These are phyloP conservation scores for Acanthamoeba healyi DNA, from an alignment of 208 protist species.

Conservation along the genomic window DNA sequence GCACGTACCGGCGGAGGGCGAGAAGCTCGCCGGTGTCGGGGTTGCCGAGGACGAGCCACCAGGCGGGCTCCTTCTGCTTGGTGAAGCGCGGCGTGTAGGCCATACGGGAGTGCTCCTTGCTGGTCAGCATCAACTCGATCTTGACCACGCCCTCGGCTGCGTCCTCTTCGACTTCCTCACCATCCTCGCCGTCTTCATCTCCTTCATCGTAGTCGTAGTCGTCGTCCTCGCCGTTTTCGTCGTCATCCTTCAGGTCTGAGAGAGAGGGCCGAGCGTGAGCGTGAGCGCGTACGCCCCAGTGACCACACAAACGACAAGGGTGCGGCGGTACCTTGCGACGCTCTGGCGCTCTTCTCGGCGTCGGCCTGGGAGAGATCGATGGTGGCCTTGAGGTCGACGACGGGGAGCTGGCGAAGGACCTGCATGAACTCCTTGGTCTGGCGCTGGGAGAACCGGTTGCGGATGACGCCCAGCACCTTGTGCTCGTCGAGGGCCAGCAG, in stretches of 20 bases:
- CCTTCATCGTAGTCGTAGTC: not conserved
- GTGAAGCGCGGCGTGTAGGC: slow-evolving; percentile 72
- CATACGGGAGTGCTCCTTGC: slow-evolving; percentile 20
- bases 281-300: too few species aligned
- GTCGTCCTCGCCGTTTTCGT: not conserved
- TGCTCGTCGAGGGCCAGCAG: slow-evolving; percentile 74
- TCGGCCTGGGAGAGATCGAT: not conserved
- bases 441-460: not conserved
- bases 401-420: slow-evolving; percentile 28
- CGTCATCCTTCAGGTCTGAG: too few species aligned
- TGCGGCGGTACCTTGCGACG: too few species aligned
- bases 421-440: slow-evolving; percentile 40
- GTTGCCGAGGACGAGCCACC: slow-evolving; percentile 71
- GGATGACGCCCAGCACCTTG: not conserved
- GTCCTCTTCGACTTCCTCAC: not conserved
- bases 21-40: slow-evolving; percentile 53
- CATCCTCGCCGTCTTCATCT: not conserved
- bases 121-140: slow-evolving; percentile 56
- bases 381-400: slow-evolving; percentile 45
- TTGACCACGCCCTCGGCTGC: slow-evolving; percentile 41
- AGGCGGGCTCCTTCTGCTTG: slow-evolving; percentile 74
- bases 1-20: slow-evolving; percentile 56
- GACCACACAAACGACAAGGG: too few species aligned
- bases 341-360: too few species aligned
- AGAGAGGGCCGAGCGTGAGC: too few species aligned